Conservation (phyloP, 2,329 filamentous ascomycete species). For the Trichoderma atroviride region DNA sequence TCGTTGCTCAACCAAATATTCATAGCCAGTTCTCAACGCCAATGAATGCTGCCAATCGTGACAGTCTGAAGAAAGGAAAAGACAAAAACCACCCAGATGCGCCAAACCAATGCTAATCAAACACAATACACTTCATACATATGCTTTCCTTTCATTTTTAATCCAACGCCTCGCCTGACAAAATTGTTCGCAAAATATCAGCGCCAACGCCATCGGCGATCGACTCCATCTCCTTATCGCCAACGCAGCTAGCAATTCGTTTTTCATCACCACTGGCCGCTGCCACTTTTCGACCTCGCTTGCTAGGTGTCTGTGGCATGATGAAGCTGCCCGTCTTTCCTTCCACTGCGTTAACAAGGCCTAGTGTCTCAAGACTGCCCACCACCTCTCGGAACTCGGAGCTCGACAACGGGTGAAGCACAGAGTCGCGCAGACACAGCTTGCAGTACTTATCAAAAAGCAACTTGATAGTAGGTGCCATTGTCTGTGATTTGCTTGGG, state of each 20-base stretch:
- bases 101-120: conserved; percentile 26
- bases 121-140: conserved; percentile 18
- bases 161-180: conserved; percentile 63
- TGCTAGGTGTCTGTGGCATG: conserved; percentile 69
- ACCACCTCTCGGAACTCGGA: conserved; percentile 95
- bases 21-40: conserved; percentile 10
- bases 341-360: conserved; percentile 71
- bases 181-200: conserved; percentile 63
- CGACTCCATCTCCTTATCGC: conserved; percentile 75
- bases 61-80: neutral
- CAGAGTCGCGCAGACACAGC: conserved; percentile 83
- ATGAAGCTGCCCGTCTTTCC: conserved; percentile 70
- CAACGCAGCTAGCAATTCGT: conserved; percentile 75
- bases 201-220: conserved; percentile 66
- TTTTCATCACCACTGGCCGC: conserved; percentile 68
- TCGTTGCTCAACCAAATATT: neutral
- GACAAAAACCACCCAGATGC: neutral
- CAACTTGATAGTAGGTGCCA: conserved; percentile 78
- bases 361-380: conserved; percentile 84
- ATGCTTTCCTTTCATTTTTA: conserved; percentile 33
- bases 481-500: conserved; percentile 62
- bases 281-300: conserved; percentile 63
- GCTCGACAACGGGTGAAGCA: conserved; percentile 83
- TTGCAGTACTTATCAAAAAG: conserved; percentile 82
- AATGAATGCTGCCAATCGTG: conserved; percentile 16